Percentiles rank a stretch among this genome's conserved stretches.
These are phyloP conservation scores for Postia placenta DNA, from an alignment of 768 basidiomycete genomes.

Conservation along the genomic window DNA sequence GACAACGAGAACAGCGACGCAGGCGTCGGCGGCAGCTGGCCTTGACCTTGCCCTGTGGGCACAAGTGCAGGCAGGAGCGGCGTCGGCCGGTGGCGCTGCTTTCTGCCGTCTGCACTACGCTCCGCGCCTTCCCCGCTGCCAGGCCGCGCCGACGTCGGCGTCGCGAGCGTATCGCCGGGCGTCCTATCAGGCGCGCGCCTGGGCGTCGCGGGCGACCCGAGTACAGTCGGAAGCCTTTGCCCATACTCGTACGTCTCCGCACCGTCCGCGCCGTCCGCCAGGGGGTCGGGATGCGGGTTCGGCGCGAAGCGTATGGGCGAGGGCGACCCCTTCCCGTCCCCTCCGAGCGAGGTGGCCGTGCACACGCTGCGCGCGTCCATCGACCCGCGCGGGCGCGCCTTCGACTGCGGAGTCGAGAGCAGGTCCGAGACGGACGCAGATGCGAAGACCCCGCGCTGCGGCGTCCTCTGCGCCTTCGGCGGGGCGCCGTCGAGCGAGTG, in stretches of 20 bases:
- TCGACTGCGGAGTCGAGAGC: background rate
- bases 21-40: background rate
- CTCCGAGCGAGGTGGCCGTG: background rate
- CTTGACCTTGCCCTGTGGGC: background rate
- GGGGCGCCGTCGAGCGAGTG: too few relatives aligned
- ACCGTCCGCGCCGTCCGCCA: too few relatives aligned
- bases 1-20: background rate
- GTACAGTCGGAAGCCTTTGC: background rate
- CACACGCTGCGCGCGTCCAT: background rate
- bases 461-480: too few relatives aligned
- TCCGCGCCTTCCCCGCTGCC: background rate
- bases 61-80: background rate
- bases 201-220: background rate
- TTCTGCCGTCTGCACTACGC: too few relatives aligned
- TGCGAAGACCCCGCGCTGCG: background rate
- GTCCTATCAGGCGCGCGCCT: background rate
- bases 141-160: background rate
- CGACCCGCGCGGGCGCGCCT: background rate
- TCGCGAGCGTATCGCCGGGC: background rate
- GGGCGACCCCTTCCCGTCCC: background rate
- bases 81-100: background rate
- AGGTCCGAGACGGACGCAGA: slow-evolving; percentile 1
- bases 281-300: background rate
- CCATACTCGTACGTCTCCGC: background rate
- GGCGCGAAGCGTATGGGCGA: slow-evolving; percentile 1